These are phyloP conservation scores for Trichoderma sp. DNA, from an alignment of 2,329 filamentous ascomycete genomes.

Conservation along the genomic window DNA sequence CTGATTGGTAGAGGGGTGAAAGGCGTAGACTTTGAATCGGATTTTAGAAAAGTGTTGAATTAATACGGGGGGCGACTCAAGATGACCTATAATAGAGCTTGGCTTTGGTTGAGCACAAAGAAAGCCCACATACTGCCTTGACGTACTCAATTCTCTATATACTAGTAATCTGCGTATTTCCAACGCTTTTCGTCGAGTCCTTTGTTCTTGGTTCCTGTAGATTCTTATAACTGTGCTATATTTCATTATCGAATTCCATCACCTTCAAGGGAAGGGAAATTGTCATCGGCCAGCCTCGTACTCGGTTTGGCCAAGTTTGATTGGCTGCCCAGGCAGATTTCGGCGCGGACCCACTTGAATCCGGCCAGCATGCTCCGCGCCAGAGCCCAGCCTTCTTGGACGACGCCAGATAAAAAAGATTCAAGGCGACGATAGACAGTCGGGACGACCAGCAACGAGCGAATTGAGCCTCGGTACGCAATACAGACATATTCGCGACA, in stretches of 20 bases:
- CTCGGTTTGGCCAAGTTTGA: slow-evolving; percentile 24
- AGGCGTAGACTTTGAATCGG: slow-evolving; percentile 51
- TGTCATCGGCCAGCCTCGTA: slow-evolving; percentile 15
- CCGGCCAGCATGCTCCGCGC: slow-evolving; percentile 32
- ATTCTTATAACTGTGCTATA: not conserved
- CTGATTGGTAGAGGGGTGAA: slow-evolving; percentile 59
- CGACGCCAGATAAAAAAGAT: slow-evolving; percentile 22
- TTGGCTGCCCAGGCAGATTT: slow-evolving; percentile 30
- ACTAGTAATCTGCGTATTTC: no score
- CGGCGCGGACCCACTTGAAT: slow-evolving; percentile 43
- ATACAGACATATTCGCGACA: slow-evolving; percentile 22
- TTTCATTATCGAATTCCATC: not conserved
- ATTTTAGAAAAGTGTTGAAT: slow-evolving; percentile 34
- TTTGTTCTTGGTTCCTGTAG: not conserved
- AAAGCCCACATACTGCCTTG: not conserved
- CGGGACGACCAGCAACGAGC: slow-evolving; percentile 10
- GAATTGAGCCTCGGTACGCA: slow-evolving; percentile 24
- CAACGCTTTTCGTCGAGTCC: not conserved
- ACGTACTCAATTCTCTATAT: not conserved
- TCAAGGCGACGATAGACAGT: slow-evolving; percentile 7
- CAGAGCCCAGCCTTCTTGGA: slow-evolving; percentile 29
- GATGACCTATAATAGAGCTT: not conserved
- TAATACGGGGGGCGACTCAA: slow-evolving; percentile 5
- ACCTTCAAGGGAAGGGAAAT: not conserved
- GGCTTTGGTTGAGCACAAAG: not conserved